These are phyloP conservation scores for Fusarium redolens DNA, from an alignment of 2,329 filamentous ascomycete genomes.

Conservation along the genomic window DNA sequence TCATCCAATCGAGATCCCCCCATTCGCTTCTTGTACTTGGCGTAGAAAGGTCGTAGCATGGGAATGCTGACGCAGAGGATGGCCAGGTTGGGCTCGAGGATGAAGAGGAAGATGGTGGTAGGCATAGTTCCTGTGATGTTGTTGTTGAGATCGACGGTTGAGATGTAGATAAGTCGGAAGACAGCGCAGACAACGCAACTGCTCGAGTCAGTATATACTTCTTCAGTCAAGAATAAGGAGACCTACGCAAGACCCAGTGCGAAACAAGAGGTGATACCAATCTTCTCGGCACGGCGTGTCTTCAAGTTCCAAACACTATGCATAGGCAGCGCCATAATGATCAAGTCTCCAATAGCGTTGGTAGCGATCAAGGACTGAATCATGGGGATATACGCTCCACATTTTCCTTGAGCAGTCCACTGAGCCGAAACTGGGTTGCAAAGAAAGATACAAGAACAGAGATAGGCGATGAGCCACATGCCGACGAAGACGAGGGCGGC, in stretches of 20 bases:
- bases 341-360: slow-evolving; percentile 52
- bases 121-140: slow-evolving; percentile 56
- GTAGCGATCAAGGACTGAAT: slow-evolving; percentile 53
- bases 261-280: slow-evolving; percentile 53
- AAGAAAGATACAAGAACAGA: slow-evolving; percentile 57
- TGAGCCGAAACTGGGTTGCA: slow-evolving; percentile 58
- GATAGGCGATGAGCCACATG: slow-evolving; percentile 56
- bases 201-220: slow-evolving; percentile 1
- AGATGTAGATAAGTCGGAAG: slow-evolving; percentile 54
- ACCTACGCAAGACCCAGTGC: slow-evolving; percentile 51
- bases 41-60: slow-evolving; percentile 54
- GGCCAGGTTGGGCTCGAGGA: slow-evolving; percentile 54
- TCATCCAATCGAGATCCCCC: slow-evolving; percentile 47
- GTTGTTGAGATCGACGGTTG: slow-evolving; percentile 49
- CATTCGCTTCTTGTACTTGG: slow-evolving; percentile 48
- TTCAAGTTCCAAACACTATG: slow-evolving; percentile 53
- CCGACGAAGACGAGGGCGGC: slow-evolving; percentile 52
- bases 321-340: slow-evolving; percentile 54
- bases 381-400: slow-evolving; percentile 51
- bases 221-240: fast-evolving
- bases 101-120: slow-evolving; percentile 54
- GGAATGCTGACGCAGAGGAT: slow-evolving; percentile 57
- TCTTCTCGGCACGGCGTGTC: slow-evolving; percentile 51
- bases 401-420: slow-evolving; percentile 52
- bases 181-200: slow-evolving; percentile 54